These are phyloP conservation scores for Macadamia integrifolia DNA, from an alignment of 164 flowering plant species.

Conservation along the genomic window DNA sequence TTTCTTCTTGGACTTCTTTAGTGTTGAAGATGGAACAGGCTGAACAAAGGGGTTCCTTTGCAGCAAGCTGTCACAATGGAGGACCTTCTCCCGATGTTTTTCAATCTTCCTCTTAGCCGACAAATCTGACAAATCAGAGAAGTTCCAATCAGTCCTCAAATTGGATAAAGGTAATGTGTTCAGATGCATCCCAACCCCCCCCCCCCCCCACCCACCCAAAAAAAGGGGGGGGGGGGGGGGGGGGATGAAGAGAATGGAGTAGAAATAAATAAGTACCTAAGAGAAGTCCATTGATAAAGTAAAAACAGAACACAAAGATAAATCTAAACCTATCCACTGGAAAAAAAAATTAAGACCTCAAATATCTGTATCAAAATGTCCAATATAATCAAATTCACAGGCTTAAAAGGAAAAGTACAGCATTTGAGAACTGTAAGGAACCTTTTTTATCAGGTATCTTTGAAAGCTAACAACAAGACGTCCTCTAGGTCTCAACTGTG, in stretches of 20 bases:
- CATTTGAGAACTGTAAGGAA: too few species aligned
- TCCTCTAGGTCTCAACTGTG: too few species aligned
- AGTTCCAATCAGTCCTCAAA: slow-evolving; percentile 5
- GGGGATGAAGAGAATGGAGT: neutral
- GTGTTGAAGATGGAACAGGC: slow-evolving; percentile 58
- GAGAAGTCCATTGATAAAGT: neutral
- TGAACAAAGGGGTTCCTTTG: slow-evolving; percentile 67
- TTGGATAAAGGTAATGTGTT: neutral
- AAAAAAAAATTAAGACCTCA: too few species aligned
- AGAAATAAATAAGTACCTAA: neutral
- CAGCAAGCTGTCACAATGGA: slow-evolving; percentile 56
- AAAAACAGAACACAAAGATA: too few species aligned
- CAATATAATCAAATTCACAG: too few species aligned
- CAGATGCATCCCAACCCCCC: neutral
- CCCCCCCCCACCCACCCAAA: neutral
- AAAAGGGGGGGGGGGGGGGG: neutral
- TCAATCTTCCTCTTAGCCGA: slow-evolving; percentile 83
- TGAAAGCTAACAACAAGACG: too few species aligned
- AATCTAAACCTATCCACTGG: too few species aligned
- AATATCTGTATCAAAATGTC: too few species aligned
- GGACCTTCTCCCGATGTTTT: slow-evolving; percentile 66
- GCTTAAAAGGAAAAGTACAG: too few species aligned
- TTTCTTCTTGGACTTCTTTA: slow-evolving; percentile 51
- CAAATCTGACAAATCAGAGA: slow-evolving; percentile 39
- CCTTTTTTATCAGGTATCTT: too few species aligned